Conservation (phyloP, 139 green algal species). For the Tetradesmus obliquus region DNA sequence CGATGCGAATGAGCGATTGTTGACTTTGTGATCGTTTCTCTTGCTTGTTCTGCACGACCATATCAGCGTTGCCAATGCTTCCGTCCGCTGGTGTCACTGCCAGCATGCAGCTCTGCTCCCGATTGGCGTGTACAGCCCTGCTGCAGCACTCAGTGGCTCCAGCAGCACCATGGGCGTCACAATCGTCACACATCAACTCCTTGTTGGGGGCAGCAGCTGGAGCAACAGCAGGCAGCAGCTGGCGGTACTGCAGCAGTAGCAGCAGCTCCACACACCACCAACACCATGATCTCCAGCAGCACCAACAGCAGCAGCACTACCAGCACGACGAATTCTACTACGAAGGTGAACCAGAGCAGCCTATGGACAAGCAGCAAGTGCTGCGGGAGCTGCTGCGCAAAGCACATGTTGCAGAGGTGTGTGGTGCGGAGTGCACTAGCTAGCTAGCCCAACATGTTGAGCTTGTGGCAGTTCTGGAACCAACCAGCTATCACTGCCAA, state of each 20-base stretch:
- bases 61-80: background rate
- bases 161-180: background rate
- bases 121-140: background rate
- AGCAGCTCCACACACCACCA: background rate
- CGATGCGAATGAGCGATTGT: too few relatives aligned
- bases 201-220: background rate
- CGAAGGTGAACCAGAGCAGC: background rate
- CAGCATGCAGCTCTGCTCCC: background rate
- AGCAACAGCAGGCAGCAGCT: background rate
- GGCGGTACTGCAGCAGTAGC: background rate
- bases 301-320: background rate
- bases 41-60: too few relatives aligned
- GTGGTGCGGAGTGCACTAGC: background rate
- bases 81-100: background rate
- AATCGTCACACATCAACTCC: background rate
- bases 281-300: background rate
- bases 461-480: background rate
- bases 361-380: constrained; percentile 31
- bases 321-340: background rate
- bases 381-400: constrained; percentile 25
- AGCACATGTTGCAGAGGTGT: constrained; percentile 39
- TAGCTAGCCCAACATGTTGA: background rate
- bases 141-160: background rate
- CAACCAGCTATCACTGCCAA: too few relatives aligned
- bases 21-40: too few relatives aligned